Percentiles rank a stretch among this genome's conserved stretches.
These are phyloP conservation scores for Aureobasidium sp. DNA, from an alignment of 2,329 filamentous ascomycete species.

Conservation along the genomic window DNA sequence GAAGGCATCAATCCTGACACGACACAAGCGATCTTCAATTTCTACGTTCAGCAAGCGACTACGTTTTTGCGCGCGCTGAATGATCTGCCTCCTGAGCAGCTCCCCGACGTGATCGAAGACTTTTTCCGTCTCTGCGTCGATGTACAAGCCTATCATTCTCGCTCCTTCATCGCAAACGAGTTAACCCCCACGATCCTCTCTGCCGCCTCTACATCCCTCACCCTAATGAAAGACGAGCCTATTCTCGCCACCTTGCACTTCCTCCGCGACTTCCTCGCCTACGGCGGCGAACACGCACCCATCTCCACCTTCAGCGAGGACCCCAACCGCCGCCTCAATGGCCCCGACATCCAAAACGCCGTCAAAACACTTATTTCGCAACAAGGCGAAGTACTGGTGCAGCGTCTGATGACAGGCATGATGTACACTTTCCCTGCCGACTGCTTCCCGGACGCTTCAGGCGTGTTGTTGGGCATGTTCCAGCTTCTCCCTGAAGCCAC, in stretches of 20 bases:
- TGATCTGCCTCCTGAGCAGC: conserved; percentile 68
- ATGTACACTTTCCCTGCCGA: conserved; percentile 98
- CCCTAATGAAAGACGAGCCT: conserved; percentile 84
- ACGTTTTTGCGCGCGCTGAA: conserved; percentile 85
- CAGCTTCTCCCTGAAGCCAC: conserved; percentile 77
- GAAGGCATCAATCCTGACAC: conserved; percentile 78
- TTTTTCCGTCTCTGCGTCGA: conserved; percentile 93
- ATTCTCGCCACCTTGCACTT: conserved; percentile 89
- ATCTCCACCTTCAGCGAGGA: conserved; percentile 53
- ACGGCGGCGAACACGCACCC: conserved; percentile 66
- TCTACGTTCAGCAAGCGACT: conserved; percentile 89
- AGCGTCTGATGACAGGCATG: conserved; percentile 91
- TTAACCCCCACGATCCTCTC: conserved; percentile 79
- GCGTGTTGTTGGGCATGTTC: conserved; percentile 83
- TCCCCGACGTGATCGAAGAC: conserved; percentile 83
- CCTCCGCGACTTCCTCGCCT: conserved; percentile 81
- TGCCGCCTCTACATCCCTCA: conserved; percentile 77
- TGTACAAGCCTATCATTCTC: conserved; percentile 85
- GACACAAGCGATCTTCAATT: conserved; percentile 80
- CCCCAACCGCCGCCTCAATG: conserved; percentile 50
- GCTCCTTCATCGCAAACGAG: conserved; percentile 70
- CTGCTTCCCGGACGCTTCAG: conserved; percentile 90
- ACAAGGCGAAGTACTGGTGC: conserved; percentile 69
- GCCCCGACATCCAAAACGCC: conserved; percentile 61
- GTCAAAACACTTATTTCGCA: conserved; percentile 64